Conservation (phyloP, 2,329 filamentous ascomycete species). For the Chrysoporthe puriensis region DNA sequence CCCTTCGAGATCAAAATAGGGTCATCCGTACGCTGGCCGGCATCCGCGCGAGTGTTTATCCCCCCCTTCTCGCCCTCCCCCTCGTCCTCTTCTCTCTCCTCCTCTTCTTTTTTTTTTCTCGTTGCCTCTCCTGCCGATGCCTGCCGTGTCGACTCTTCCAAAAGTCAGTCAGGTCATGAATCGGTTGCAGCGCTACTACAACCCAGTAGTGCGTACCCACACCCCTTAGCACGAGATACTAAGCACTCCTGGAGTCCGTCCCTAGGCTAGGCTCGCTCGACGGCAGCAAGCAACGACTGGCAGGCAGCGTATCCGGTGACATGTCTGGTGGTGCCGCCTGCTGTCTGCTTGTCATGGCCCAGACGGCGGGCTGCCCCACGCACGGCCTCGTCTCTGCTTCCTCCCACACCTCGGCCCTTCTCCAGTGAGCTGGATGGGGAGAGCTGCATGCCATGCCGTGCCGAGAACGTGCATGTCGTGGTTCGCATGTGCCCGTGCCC, state of each 20-base stretch:
- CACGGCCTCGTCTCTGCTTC: background rate
- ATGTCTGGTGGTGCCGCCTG: too few species aligned
- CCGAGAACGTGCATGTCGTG: background rate
- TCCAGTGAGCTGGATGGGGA: background rate
- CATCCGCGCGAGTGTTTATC: too few species aligned
- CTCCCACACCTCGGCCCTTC: background rate
- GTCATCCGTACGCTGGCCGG: too few species aligned
- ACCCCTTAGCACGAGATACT: background rate
- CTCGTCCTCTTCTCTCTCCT: too few species aligned
- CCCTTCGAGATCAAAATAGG: too few species aligned
- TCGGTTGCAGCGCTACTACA: background rate
- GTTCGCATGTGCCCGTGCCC: conserved; percentile 1
- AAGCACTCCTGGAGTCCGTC: background rate
- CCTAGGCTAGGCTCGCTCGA: background rate
- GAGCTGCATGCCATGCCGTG: background rate
- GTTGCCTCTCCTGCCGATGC: background rate
- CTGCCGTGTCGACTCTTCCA: background rate
- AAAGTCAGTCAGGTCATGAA: background rate
- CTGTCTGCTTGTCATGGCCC: too few species aligned
- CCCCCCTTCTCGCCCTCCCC: too few species aligned
- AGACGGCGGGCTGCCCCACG: too few species aligned
- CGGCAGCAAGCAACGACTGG: background rate
- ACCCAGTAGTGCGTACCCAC: background rate
- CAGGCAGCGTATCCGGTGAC: too few species aligned
- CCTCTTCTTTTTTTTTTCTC: too few species aligned